These are phyloP conservation scores for Angomonas deanei DNA, from an alignment of 208 protist species.

Conservation along the genomic window DNA sequence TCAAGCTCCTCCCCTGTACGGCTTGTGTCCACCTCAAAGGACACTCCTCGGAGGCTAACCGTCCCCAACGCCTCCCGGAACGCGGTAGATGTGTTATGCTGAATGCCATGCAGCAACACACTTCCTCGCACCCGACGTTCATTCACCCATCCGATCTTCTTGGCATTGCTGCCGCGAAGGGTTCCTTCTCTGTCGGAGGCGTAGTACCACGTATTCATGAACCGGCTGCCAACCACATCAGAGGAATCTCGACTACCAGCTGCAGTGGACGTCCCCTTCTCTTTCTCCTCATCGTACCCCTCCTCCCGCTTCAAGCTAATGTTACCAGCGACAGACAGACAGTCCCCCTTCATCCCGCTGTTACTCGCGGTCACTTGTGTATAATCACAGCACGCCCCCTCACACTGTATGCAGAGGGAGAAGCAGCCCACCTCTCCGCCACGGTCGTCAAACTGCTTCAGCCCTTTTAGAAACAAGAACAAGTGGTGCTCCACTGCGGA, in stretches of 20 bases:
- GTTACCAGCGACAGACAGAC: neutral
- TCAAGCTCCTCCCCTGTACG: neutral
- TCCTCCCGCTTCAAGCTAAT: neutral
- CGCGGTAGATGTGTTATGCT: neutral
- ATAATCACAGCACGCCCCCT: neutral
- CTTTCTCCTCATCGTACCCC: neutral
- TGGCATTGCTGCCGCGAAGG: neutral
- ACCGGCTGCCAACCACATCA: neutral
- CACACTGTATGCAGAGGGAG: neutral
- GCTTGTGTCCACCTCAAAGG: neutral
- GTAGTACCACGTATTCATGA: slow-evolving; percentile 1
- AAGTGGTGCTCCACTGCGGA: neutral
- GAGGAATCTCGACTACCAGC: neutral
- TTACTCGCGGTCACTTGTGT: neutral
- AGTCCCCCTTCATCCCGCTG: neutral
- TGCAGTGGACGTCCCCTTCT: neutral
- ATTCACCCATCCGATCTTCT: neutral
- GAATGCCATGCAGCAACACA: neutral
- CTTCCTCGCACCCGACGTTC: neutral
- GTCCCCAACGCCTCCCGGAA: neutral
- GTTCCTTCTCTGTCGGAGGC: neutral
- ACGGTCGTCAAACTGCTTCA: neutral
- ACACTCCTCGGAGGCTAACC: neutral
- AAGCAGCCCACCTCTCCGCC: neutral
- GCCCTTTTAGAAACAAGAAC: neutral